Conservation (phyloP, 2,329 filamentous ascomycete genomes). For the Macrophomina pseudophaseolina region DNA sequence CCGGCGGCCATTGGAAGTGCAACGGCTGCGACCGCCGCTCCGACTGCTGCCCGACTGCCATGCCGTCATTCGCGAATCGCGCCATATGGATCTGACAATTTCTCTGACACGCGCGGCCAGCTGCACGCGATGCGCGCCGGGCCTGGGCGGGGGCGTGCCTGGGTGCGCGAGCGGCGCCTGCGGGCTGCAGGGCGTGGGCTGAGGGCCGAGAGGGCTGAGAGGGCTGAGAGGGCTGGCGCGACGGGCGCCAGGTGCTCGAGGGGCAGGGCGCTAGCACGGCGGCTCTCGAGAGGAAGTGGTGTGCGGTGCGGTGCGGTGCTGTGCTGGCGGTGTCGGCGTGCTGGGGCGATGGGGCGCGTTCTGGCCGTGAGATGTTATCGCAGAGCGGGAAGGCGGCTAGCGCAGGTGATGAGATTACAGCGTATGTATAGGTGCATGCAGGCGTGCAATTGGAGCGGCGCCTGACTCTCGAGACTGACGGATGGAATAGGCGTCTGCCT, state of each 20-base stretch:
- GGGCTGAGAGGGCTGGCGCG: not conserved
- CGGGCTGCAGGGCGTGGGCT: not conserved
- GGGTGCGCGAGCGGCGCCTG: not conserved
- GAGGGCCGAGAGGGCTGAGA: not conserved
- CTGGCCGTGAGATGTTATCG: constrained; percentile 11
- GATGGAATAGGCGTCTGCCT: too few relatives aligned
- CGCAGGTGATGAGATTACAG: constrained; percentile 18
- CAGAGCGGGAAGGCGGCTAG: constrained; percentile 14
- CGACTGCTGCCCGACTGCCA: constrained; percentile 19
- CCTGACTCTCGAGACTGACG: too few relatives aligned
- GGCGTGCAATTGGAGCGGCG: too few relatives aligned
- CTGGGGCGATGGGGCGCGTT: constrained; percentile 1
- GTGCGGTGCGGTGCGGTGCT: not conserved
- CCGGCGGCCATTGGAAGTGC: constrained; percentile 2
- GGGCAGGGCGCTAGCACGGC: not conserved
- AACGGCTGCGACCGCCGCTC: constrained; percentile 17
- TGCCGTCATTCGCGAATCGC: constrained; percentile 26
- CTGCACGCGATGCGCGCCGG: constrained; percentile 23
- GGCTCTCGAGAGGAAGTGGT: not conserved
- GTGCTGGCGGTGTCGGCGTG: constrained; percentile 8
- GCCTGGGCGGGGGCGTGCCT: constrained; percentile 10
- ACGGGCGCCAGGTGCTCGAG: not conserved
- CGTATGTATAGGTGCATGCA: too few relatives aligned
- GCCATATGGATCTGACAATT: constrained; percentile 12
- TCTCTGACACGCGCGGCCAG: constrained; percentile 9